phyloP scores from a whole-genome alignment of 352 stramenopile genomes.

The Bremia lactucae region DNA sequence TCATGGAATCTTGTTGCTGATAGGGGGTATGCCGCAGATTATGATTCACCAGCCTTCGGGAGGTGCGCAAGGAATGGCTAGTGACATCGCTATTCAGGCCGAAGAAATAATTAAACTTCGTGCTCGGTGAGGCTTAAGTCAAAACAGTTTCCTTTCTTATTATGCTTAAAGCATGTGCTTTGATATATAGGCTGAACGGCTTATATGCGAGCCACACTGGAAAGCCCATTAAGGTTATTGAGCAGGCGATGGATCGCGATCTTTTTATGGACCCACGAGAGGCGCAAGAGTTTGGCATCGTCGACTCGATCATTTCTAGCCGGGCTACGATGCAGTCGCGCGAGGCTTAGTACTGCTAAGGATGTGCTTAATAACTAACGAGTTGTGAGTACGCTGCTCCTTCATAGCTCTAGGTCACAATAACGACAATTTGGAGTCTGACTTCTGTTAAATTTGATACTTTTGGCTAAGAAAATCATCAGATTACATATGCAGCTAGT shows the following conservation, averaged over 20 bases:
- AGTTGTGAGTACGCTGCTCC: no score
- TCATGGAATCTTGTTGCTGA: no score
- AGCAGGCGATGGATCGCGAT: conserved; percentile 82
- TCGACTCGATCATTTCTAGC: conserved; percentile 73
- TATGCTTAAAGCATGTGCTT: neutral
- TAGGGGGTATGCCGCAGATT: conserved; percentile 64
- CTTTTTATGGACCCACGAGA: conserved; percentile 75
- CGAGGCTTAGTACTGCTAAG: conserved; percentile 4
- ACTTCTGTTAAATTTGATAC: conserved; percentile 17
- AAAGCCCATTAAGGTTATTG: conserved; percentile 66
- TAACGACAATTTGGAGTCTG: no score
- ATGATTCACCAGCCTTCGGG: conserved; percentile 98
- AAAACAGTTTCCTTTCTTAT: neutral
- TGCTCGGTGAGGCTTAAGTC: conserved; percentile 26
- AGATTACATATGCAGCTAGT: conserved; percentile 4
- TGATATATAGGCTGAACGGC: conserved; percentile 47
- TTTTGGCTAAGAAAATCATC: conserved; percentile 22
- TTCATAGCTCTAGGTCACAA: no score
- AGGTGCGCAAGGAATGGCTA: conserved; percentile 93
- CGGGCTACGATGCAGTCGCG: conserved; percentile 17
- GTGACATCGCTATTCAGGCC: conserved; percentile 97
- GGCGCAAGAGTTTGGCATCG: conserved; percentile 72
- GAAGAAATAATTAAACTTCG: conserved; percentile 96
- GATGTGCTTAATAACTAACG: no score
- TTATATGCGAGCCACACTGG: conserved; percentile 64